These are phyloP conservation scores for Tephrocybe rancida DNA, from an alignment of 768 basidiomycete genomes.

Conservation along the genomic window DNA sequence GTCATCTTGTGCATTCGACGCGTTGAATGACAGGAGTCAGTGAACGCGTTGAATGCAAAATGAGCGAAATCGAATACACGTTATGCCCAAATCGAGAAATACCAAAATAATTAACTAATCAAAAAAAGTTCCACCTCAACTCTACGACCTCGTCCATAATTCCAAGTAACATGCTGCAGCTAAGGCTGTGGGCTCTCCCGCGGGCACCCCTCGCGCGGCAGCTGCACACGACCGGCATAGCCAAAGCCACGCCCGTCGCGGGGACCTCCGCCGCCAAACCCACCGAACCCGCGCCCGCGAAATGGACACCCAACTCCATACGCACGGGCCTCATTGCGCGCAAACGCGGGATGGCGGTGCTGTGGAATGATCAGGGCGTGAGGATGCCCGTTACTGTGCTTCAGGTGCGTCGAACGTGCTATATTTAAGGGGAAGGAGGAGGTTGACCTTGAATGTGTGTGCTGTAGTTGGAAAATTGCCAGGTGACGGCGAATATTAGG, in stretches of 20 bases:
- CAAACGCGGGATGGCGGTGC: conserved; percentile 93
- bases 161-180: conserved; percentile 46
- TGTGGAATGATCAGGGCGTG: conserved; percentile 91
- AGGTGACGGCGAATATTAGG: conserved; percentile 81
- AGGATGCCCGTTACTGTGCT: conserved; percentile 91
- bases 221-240: conserved; percentile 44
- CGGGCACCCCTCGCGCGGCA: conserved; percentile 39
- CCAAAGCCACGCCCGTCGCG: conserved; percentile 30
- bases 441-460: no score
- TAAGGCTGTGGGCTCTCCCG: conserved; percentile 52
- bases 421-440: no score
- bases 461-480: conserved; percentile 88
- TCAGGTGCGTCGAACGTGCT: conserved; percentile 76
- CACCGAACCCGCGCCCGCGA: conserved; percentile 33
- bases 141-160: no score
- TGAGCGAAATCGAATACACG: no score
- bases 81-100: no score
- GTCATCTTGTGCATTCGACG: no score
- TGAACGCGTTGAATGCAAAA: no score
- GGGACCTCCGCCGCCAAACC: conserved; percentile 29
- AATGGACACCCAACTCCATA: conserved; percentile 86
- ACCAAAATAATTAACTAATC: no score
- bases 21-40: no score
- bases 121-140: no score
- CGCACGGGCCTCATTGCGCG: conserved; percentile 92